These are phyloP conservation scores for Pseudonitzschia delicatissima DNA, from an alignment of 108 stramenopile genomes.

Conservation along the genomic window DNA sequence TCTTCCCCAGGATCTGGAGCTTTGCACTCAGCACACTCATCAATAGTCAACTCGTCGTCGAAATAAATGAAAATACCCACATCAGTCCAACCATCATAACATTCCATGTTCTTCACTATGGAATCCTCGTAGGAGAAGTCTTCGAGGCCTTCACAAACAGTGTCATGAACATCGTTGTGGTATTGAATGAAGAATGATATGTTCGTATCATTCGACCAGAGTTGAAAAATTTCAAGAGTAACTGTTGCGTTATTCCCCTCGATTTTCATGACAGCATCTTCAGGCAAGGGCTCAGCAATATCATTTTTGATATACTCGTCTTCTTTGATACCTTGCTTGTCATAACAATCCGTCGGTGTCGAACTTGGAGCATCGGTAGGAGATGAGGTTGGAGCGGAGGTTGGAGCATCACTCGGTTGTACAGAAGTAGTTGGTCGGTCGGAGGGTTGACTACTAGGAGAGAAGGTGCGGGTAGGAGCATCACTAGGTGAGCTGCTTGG, in stretches of 20 bases:
- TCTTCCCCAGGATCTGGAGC: slow-evolving; percentile 11
- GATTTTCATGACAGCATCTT: slow-evolving; percentile 14
- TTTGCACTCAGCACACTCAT: slow-evolving; percentile 23
- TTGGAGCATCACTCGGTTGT: no score
- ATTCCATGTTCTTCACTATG: background rate
- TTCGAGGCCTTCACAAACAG: background rate
- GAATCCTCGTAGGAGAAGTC: background rate
- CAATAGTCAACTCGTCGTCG: slow-evolving; percentile 13
- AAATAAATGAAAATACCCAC: slow-evolving; percentile 8
- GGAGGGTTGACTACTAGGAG: background rate
- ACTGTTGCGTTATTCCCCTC: background rate
- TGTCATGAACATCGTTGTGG: background rate
- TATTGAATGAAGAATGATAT: slow-evolving; percentile 1
- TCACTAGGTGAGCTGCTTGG: background rate
- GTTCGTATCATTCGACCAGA: slow-evolving; percentile 2
- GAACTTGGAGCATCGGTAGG: background rate
- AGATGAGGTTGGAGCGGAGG: no score
- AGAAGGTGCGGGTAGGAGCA: background rate
- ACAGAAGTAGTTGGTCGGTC: background rate
- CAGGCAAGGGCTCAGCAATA: slow-evolving; percentile 8
- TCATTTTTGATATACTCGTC: slow-evolving; percentile 1
- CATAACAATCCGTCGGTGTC: slow-evolving; percentile 15
- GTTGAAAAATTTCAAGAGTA: slow-evolving; percentile 12
- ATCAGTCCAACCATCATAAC: slow-evolving; percentile 20
- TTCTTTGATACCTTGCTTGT: slow-evolving; percentile 14